phyloP scores from a whole-genome alignment of 495 filamentous ascomycete species.

The Penicillium bialowiezense region DNA sequence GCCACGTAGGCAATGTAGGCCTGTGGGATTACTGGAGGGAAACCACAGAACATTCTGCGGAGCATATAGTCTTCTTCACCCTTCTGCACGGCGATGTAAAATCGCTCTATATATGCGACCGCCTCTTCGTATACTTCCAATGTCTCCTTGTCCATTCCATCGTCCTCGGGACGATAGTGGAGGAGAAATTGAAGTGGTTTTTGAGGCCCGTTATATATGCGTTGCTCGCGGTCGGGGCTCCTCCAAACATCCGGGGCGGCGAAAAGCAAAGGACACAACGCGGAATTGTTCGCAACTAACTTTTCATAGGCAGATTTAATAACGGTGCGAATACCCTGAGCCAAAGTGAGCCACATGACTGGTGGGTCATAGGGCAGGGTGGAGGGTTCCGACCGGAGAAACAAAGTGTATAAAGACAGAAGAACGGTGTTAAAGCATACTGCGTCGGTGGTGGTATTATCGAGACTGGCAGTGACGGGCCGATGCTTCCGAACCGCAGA shows the following conservation, averaged over 20 bases:
- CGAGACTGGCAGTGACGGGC: slow-evolving; percentile 9
- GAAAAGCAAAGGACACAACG: slow-evolving; percentile 12
- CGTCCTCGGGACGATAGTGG: slow-evolving; percentile 11
- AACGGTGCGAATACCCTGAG: slow-evolving; percentile 18
- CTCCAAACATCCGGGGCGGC: slow-evolving; percentile 13
- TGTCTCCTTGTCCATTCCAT: slow-evolving; percentile 20
- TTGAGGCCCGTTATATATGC: neutral
- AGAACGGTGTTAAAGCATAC: slow-evolving; percentile 18
- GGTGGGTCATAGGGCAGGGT: slow-evolving; percentile 17
- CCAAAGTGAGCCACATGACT: slow-evolving; percentile 18
- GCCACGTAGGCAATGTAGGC: slow-evolving; percentile 33
- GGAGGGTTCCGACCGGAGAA: slow-evolving; percentile 17
- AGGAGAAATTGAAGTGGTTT: slow-evolving; percentile 19
- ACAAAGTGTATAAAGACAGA: slow-evolving; percentile 19
- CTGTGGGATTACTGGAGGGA: slow-evolving; percentile 32
- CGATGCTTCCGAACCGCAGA: slow-evolving; percentile 16
- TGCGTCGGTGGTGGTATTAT: slow-evolving; percentile 11
- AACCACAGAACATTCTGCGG: slow-evolving; percentile 31
- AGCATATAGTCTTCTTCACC: slow-evolving; percentile 18
- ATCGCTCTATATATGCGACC: slow-evolving; percentile 31
- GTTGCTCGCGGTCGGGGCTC: neutral
- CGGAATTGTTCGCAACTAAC: slow-evolving; percentile 8
- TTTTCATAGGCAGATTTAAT: slow-evolving; percentile 11
- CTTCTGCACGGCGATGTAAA: slow-evolving; percentile 24
- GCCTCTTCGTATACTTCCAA: slow-evolving; percentile 29